Evolutionary conservation across 129 eudicot genomes (phyloP).

Genomic region (Tagetes erecta): DNA sequence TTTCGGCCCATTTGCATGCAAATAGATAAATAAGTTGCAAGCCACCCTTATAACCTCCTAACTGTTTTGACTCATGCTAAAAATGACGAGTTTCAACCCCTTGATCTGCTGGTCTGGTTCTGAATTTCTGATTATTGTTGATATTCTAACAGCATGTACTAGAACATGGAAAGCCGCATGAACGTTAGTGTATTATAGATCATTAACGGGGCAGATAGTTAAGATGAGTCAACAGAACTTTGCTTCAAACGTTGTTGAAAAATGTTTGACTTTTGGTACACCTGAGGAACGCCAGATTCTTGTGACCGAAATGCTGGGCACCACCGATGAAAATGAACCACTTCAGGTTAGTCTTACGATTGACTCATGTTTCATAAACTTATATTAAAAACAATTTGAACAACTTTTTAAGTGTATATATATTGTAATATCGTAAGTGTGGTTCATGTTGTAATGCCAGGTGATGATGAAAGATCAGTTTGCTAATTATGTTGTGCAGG

Average conservation of each 20-base stretch:
- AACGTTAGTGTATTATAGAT: constrained; percentile 64
- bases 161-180: constrained; percentile 87
- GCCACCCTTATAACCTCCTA: no score
- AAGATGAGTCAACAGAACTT: constrained; percentile 87
- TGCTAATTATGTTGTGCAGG: constrained; percentile 85
- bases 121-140: neutral
- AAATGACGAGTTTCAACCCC: neutral
- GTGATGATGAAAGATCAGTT: constrained; percentile 45
- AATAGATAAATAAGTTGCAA: neutral
- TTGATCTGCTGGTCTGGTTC: no score
- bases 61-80: neutral
- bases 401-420: neutral
- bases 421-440: neutral
- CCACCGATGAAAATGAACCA: no score
- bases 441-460: constrained; percentile 35
- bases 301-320: constrained; percentile 84
- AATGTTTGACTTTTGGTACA: constrained; percentile 82
- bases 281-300: constrained; percentile 67
- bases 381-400: neutral
- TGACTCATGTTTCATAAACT: constrained; percentile 1
- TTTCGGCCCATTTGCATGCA: neutral
- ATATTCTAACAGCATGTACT: constrained; percentile 64
- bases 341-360: neutral
- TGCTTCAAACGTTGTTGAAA: constrained; percentile 43
- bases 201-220: constrained; percentile 76